A percentile compares a stretch with the other conserved stretches of the same genome.
Conservation (phyloP, 257 asterid species). For the Fraxinus quadrangulata region DNA sequence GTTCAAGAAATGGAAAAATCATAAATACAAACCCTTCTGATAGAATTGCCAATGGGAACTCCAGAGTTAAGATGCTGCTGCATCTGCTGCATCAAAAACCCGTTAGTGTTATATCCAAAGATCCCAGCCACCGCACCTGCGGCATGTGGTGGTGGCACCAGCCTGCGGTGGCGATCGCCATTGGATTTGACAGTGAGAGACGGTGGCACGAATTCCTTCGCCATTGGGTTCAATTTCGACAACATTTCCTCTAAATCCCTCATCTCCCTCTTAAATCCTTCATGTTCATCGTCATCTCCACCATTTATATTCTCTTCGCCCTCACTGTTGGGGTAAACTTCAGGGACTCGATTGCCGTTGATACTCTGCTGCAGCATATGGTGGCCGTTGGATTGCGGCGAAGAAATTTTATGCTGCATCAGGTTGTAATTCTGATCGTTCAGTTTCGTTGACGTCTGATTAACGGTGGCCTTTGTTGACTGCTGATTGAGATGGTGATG, state of each 20-base stretch:
- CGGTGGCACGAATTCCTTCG: conserved; percentile 73
- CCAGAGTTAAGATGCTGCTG: conserved; percentile 17
- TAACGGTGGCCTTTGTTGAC: conserved; percentile 38
- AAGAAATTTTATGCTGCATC: conserved; percentile 34
- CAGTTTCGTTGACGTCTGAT: conserved; percentile 51
- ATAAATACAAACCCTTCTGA: conserved; percentile 16
- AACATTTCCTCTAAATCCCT: conserved; percentile 71
- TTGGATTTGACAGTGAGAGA: conserved; percentile 34
- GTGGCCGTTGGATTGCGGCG: conserved; percentile 39
- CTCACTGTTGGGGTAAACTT: neutral
- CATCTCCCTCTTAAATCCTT: conserved; percentile 72
- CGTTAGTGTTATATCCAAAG: conserved; percentile 18
- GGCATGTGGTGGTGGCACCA: conserved; percentile 41
- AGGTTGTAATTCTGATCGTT: conserved; percentile 45
- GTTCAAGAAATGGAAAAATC: neutral
- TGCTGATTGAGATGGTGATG: conserved; percentile 41
- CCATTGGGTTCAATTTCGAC: conserved; percentile 74
- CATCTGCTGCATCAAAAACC: conserved; percentile 11
- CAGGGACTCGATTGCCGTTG: conserved; percentile 35
- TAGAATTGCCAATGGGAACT: conserved; percentile 14
- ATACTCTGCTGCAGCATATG: conserved; percentile 33
- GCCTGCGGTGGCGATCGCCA: conserved; percentile 33
- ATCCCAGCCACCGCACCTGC: conserved; percentile 48
- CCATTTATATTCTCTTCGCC: conserved; percentile 34
- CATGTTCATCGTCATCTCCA: conserved; percentile 42